Evolutionary conservation across 768 basidiomycete genomes (phyloP).

Genomic region (Mycena latifolia): DNA sequence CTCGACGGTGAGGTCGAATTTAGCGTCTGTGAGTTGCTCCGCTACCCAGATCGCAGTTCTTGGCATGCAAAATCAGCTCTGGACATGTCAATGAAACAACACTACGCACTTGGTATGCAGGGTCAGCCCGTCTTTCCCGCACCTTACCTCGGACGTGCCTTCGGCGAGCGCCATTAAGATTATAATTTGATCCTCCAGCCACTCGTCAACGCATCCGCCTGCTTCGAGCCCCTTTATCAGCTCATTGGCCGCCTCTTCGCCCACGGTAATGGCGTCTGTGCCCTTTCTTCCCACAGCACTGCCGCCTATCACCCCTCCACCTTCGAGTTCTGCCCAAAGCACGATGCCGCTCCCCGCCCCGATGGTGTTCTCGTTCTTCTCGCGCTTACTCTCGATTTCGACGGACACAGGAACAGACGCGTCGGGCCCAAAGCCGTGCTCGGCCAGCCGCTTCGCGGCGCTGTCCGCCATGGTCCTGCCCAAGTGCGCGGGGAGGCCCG

Average conservation of each 20-base stretch:
- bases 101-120: conserved; percentile 73
- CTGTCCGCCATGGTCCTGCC: conserved; percentile 70
- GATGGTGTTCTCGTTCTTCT: conserved; percentile 57
- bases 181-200: conserved; percentile 80
- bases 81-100: neutral
- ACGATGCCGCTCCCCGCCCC: conserved; percentile 81
- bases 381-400: conserved; percentile 54
- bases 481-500: conserved; percentile 68
- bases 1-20: conserved; percentile 66
- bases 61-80: neutral
- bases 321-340: conserved; percentile 79
- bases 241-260: conserved; percentile 71
- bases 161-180: conserved; percentile 81
- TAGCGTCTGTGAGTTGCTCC: conserved; percentile 75
- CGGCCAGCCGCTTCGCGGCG: conserved; percentile 58
- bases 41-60: conserved; percentile 83
- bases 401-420: conserved; percentile 45
- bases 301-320: conserved; percentile 76
- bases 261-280: conserved; percentile 59
- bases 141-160: conserved; percentile 69
- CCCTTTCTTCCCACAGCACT: conserved; percentile 73
- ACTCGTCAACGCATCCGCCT: conserved; percentile 84
- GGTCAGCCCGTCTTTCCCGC: conserved; percentile 67
- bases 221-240: conserved; percentile 67
- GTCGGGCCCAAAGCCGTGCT: conserved; percentile 48